phyloP scores from a whole-genome alignment of 225 moss, liverwort and hornwort species.

The Takakia lepidozioides region DNA sequence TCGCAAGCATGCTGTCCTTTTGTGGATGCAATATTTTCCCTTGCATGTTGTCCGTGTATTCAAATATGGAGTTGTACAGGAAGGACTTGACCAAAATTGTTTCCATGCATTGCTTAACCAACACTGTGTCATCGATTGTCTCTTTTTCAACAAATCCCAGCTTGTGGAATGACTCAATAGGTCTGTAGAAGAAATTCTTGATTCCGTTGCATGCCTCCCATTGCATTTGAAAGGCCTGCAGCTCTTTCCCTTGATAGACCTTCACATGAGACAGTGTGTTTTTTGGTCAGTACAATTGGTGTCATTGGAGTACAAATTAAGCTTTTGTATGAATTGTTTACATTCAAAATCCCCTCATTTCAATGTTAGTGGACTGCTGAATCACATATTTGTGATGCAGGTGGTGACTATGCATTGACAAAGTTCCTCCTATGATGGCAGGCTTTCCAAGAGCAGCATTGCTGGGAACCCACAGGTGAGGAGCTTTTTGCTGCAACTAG shows the following conservation, averaged over 20 bases:
- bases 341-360: background rate
- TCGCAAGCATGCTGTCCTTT: too few relatives aligned
- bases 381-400: background rate
- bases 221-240: background rate
- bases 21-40: too few relatives aligned
- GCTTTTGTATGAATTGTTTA: background rate
- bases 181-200: background rate
- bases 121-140: background rate
- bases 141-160: background rate
- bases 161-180: background rate
- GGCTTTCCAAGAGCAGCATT: too few relatives aligned
- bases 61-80: background rate
- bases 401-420: too few relatives aligned
- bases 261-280: too few relatives aligned
- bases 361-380: background rate
- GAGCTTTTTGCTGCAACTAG: too few relatives aligned
- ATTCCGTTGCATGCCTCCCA: background rate
- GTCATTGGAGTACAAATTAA: background rate
- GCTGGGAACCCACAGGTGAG: too few relatives aligned
- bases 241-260: background rate
- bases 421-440: too few relatives aligned
- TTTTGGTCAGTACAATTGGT: too few relatives aligned
- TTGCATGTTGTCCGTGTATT: too few relatives aligned
- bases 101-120: background rate
- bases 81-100: background rate